Percentiles rank a stretch among this genome's conserved stretches.
These are phyloP conservation scores for Fusarium citri DNA, from an alignment of 2,329 filamentous ascomycete genomes.

Conservation along the genomic window DNA sequence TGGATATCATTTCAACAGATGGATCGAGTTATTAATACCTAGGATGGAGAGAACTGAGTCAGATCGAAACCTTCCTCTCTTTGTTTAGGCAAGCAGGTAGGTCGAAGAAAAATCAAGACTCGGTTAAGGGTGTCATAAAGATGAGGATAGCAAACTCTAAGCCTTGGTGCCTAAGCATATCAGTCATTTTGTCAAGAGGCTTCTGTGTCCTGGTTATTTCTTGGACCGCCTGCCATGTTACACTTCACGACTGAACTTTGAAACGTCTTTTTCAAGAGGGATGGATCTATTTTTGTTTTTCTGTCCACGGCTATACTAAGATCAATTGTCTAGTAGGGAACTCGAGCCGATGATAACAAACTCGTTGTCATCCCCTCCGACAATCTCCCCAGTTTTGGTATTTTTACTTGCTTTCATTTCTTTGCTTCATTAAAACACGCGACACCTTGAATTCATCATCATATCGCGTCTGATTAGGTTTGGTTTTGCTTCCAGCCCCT, in stretches of 20 bases:
- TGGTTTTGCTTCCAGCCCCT: slow-evolving; percentile 40
- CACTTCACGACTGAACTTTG: neutral
- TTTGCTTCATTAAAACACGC: slow-evolving; percentile 45
- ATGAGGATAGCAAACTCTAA: no score
- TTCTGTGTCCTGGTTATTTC: no score
- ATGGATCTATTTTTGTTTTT: slow-evolving; percentile 43
- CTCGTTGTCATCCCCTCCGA: slow-evolving; percentile 41
- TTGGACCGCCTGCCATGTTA: no score
- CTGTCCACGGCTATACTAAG: slow-evolving; percentile 44
- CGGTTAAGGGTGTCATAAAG: no score
- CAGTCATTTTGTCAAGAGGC: no score
- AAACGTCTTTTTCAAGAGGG: slow-evolving; percentile 32
- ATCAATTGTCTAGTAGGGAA: slow-evolving; percentile 38
- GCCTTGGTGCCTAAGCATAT: no score
- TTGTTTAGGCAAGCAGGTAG: no score
- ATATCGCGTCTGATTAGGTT: slow-evolving; percentile 40
- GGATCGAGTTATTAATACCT: neutral
- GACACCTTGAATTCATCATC: slow-evolving; percentile 20
- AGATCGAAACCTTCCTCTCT: neutral
- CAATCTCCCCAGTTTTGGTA: slow-evolving; percentile 44
- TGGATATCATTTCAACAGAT: neutral
- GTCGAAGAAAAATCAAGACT: no score
- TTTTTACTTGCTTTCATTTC: slow-evolving; percentile 41
- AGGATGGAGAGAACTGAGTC: neutral
- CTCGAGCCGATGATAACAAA: slow-evolving; percentile 37